Percentiles rank a stretch among this genome's conserved stretches.
phyloP scores from a whole-genome alignment of 306 rosid genomes.

The Sicyos edulis region DNA sequence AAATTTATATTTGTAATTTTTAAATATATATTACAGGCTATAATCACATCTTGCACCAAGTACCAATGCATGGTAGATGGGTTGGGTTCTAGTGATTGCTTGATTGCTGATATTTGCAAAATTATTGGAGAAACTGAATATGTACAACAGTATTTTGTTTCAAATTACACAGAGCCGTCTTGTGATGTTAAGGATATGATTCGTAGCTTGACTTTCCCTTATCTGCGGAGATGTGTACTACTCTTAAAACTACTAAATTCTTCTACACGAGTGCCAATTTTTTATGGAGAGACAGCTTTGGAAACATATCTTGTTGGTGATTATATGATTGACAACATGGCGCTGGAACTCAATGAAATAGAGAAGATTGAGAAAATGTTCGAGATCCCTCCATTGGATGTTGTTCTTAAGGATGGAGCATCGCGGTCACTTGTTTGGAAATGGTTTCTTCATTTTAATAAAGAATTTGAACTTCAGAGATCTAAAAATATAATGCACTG shows the following conservation, averaged over 20 bases:
- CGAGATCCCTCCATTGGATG: constrained; percentile 66
- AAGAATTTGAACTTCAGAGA: constrained; percentile 42
- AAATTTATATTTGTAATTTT: constrained; percentile 19
- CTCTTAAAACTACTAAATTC: constrained; percentile 60
- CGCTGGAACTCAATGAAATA: constrained; percentile 49
- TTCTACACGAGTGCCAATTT: constrained; percentile 55
- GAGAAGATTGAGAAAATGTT: constrained; percentile 72
- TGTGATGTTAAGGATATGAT: constrained; percentile 52
- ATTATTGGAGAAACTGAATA: constrained; percentile 45
- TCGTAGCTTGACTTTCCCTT: constrained; percentile 63
- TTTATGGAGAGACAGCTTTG: constrained; percentile 42
- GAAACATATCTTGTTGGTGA: constrained; percentile 40
- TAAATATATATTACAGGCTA: constrained; percentile 47
- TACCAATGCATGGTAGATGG: constrained; percentile 33
- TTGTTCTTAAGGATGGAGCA: constrained; percentile 57
- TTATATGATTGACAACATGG: constrained; percentile 40
- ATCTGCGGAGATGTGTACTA: constrained; percentile 84
- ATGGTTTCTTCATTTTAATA: constrained; percentile 71
- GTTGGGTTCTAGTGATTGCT: constrained; percentile 44
- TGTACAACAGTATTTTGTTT: constrained; percentile 44
- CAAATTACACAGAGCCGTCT: constrained; percentile 46
- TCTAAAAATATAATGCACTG: constrained; percentile 38
- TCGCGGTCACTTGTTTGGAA: constrained; percentile 47
- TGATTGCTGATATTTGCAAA: constrained; percentile 61
- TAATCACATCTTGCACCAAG: constrained; percentile 49